These are phyloP conservation scores for Musa itinerans DNA, from an alignment of 176 grass and related monocot species.

Conservation along the genomic window DNA sequence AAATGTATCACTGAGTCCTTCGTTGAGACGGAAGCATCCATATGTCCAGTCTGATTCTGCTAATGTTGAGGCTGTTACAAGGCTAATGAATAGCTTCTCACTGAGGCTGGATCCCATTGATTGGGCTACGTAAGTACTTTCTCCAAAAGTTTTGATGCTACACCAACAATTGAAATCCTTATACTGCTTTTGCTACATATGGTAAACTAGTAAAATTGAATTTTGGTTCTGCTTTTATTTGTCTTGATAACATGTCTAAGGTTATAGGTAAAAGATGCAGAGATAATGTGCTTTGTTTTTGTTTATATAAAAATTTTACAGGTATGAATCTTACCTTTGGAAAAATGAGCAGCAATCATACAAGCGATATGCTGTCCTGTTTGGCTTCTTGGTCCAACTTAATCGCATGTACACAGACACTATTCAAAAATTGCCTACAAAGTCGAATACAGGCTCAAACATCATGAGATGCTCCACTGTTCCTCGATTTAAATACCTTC, in stretches of 20 bases:
- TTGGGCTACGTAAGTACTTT: conserved; percentile 88
- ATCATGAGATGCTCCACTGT: conserved; percentile 93
- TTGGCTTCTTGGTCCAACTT: conserved; percentile 92
- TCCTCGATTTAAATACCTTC: conserved; percentile 98
- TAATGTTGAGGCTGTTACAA: conserved; percentile 51
- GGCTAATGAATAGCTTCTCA: conserved; percentile 61
- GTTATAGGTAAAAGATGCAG: not conserved
- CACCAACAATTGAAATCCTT: not conserved
- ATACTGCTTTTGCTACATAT: not conserved
- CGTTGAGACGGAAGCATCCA: conserved; percentile 66
- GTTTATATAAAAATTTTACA: conserved; percentile 34
- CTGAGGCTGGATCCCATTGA: conserved; percentile 93
- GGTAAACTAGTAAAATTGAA: not conserved
- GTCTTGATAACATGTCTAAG: not conserved
- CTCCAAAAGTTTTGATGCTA: not conserved
- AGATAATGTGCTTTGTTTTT: conserved; percentile 2
- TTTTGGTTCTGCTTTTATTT: not conserved
- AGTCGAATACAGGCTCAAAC: conserved; percentile 88
- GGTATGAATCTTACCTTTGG: conserved; percentile 95
- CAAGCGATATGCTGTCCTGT: conserved; percentile 87
- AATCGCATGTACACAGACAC: conserved; percentile 82
- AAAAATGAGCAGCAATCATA: conserved; percentile 99
- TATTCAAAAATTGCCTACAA: conserved; percentile 81
- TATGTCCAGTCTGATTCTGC: conserved; percentile 48
- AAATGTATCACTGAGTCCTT: conserved; percentile 38